Evolutionary conservation across 2,329 filamentous ascomycete genomes (phyloP).

Genomic region (Cladosporium austrohemisphaericum): DNA sequence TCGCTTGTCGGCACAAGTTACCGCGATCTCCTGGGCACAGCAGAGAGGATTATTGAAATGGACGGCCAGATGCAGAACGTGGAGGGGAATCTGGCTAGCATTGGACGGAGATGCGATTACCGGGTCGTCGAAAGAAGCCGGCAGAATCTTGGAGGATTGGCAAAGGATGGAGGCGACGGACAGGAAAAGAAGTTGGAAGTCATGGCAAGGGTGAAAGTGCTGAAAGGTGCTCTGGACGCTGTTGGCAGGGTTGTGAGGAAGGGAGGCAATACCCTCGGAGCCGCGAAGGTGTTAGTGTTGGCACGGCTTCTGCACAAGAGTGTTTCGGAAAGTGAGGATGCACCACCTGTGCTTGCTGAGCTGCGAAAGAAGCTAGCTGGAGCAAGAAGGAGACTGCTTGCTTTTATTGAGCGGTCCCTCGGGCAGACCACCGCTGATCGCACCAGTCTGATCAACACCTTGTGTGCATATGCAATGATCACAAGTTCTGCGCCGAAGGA

Average conservation of each 20-base stretch:
- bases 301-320: slow-evolving; percentile 72
- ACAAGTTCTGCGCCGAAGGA: slow-evolving; percentile 77
- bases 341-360: slow-evolving; percentile 56
- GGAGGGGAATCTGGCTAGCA: slow-evolving; percentile 65
- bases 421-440: slow-evolving; percentile 32
- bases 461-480: slow-evolving; percentile 78
- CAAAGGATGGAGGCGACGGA: slow-evolving; percentile 14
- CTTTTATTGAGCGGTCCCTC: slow-evolving; percentile 57
- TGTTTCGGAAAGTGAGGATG: slow-evolving; percentile 52
- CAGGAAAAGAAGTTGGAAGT: slow-evolving; percentile 12
- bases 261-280: slow-evolving; percentile 50
- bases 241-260: slow-evolving; percentile 52
- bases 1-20: slow-evolving; percentile 68
- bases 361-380: slow-evolving; percentile 61
- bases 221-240: slow-evolving; percentile 53
- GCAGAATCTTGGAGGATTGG: background rate
- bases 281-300: slow-evolving; percentile 66
- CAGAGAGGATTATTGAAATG: slow-evolving; percentile 92
- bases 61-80: slow-evolving; percentile 70
- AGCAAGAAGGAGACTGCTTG: slow-evolving; percentile 62
- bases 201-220: slow-evolving; percentile 37
- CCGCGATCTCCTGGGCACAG: slow-evolving; percentile 84
- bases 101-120: slow-evolving; percentile 75
- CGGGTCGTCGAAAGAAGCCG: slow-evolving; percentile 57
- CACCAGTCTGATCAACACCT: slow-evolving; percentile 60